These are phyloP conservation scores for Quercus agrifolia DNA, from an alignment of 306 rosid species.

Conservation along the genomic window DNA sequence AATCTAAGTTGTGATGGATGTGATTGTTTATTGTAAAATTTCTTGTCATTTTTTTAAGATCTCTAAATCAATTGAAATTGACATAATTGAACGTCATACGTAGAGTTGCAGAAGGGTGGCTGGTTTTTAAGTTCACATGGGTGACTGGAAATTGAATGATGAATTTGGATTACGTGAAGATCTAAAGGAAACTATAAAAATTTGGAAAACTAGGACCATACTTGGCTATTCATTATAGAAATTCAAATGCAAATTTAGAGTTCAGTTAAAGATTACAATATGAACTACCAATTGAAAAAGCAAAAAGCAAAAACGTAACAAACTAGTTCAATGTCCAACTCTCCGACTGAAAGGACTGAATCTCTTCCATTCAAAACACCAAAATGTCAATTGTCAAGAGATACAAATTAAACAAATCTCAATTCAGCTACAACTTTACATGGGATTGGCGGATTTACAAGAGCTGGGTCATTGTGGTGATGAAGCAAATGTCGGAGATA, in stretches of 20 bases:
- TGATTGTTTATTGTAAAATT: too few species aligned
- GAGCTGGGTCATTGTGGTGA: background rate
- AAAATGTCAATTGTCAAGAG: background rate
- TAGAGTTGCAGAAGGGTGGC: too few species aligned
- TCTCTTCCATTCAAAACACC: background rate
- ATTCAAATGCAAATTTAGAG: background rate
- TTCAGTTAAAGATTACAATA: background rate
- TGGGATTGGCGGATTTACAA: background rate
- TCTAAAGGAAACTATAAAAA: too few species aligned
- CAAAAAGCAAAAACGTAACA: background rate
- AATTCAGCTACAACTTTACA: background rate
- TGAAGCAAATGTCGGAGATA: background rate
- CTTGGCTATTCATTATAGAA: background rate
- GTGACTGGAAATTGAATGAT: too few species aligned
- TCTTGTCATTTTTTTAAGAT: too few species aligned
- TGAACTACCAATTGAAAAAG: background rate
- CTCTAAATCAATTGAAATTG: too few species aligned
- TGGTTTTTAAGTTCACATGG: too few species aligned
- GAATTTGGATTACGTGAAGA: too few species aligned
- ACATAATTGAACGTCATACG: too few species aligned
- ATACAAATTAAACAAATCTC: conserved; percentile 10
- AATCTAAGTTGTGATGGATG: too few species aligned
- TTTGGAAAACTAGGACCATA: background rate
- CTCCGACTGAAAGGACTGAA: background rate
- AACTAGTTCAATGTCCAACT: background rate